These are phyloP conservation scores for Globisporangium paroecandrum DNA, from an alignment of 352 stramenopile species.

Conservation along the genomic window DNA sequence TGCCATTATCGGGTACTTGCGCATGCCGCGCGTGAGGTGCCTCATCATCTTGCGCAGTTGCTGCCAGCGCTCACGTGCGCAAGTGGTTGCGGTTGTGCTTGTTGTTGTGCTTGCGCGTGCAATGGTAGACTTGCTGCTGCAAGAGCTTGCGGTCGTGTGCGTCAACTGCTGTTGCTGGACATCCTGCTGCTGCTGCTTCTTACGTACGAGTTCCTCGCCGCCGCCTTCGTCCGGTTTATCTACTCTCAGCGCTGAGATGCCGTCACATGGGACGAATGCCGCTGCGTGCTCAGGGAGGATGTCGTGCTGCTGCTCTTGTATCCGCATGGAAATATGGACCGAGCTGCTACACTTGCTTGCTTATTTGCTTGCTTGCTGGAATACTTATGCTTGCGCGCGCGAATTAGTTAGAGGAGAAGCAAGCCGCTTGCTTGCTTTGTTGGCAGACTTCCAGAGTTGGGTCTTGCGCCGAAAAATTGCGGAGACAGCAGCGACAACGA, in stretches of 20 bases:
- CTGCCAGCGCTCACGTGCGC: slow-evolving; percentile 21
- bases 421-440: no score
- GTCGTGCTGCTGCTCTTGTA: slow-evolving; percentile 1
- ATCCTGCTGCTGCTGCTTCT: slow-evolving; percentile 1
- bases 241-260: neutral
- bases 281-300: neutral
- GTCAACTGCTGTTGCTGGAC: neutral
- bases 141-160: no score
- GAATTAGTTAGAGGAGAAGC: no score
- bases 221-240: neutral
- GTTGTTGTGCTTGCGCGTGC: neutral
- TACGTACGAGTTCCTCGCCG: neutral
- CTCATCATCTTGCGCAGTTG: slow-evolving; percentile 31
- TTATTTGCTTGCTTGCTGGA: neutral
- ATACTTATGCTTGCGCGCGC: neutral
- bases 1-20: slow-evolving; percentile 17
- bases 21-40: slow-evolving; percentile 30
- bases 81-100: neutral
- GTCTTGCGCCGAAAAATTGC: slow-evolving; percentile 1
- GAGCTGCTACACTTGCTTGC: neutral
- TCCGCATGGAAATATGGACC: neutral
- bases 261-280: neutral
- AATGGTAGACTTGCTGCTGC: neutral
- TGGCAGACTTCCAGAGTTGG: no score
- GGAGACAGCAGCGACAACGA: slow-evolving; percentile 3